phyloP scores from a whole-genome alignment of 2,329 filamentous ascomycete genomes.

The Scleromitrula shiraiana region DNA sequence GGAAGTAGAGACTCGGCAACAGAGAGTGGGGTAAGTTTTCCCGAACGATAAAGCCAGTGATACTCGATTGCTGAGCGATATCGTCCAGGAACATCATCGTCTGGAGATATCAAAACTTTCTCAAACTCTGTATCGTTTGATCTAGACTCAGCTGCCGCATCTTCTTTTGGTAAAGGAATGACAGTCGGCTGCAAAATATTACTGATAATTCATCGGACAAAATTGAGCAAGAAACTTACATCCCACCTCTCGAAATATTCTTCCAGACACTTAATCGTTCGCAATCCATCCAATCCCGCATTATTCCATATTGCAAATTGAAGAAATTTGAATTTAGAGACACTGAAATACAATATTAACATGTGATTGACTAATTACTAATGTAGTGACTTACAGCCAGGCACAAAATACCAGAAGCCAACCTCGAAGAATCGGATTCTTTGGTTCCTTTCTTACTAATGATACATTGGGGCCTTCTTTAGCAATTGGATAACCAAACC shows the following conservation, averaged over 20 bases:
- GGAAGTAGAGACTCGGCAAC: constrained; percentile 66
- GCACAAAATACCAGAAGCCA: constrained; percentile 52
- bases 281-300: constrained; percentile 46
- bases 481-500: constrained; percentile 22
- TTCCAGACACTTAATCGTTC: constrained; percentile 39
- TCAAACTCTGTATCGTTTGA: constrained; percentile 33
- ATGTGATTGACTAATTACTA: not conserved
- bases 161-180: constrained; percentile 38
- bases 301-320: constrained; percentile 64
- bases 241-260: constrained; percentile 40
- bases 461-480: constrained; percentile 28
- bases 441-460: constrained; percentile 42
- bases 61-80: constrained; percentile 72
- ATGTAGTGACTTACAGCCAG: constrained; percentile 43
- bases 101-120: constrained; percentile 35
- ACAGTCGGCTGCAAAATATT: constrained; percentile 42
- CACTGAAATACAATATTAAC: constrained; percentile 25
- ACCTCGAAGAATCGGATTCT: constrained; percentile 66
- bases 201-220: not conserved
- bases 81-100: constrained; percentile 36
- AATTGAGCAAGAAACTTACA: constrained; percentile 31
- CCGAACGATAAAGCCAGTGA: constrained; percentile 63
- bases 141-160: constrained; percentile 7
- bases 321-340: constrained; percentile 51
- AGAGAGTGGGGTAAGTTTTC: constrained; percentile 60